Evolutionary conservation across 768 basidiomycete species (phyloP).

Genomic region (Pleurotus citrinopileatus): DNA sequence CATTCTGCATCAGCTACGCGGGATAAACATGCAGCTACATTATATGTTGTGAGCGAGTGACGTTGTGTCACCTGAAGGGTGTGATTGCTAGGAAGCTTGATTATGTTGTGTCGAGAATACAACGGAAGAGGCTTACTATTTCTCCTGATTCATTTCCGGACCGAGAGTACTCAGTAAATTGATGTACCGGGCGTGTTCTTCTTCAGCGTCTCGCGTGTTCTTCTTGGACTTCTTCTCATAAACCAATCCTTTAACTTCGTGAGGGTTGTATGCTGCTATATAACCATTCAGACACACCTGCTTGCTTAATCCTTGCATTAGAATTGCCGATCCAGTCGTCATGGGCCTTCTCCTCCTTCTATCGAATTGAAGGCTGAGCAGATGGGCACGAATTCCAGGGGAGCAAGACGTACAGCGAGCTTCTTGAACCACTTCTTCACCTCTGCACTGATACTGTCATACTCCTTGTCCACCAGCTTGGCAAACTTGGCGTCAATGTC

Average conservation of each 20-base stretch:
- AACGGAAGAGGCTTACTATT: conserved; percentile 55
- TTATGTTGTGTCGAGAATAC: background rate
- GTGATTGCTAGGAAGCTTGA: conserved; percentile 52
- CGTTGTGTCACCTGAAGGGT: conserved; percentile 57
- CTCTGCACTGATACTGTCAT: conserved; percentile 57
- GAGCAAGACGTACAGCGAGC: conserved; percentile 52
- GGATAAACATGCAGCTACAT: conserved; percentile 61
- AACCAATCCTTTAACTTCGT: conserved; percentile 45
- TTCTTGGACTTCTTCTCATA: conserved; percentile 85
- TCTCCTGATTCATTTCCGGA: conserved; percentile 77
- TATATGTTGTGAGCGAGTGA: conserved; percentile 55
- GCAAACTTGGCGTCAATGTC: conserved; percentile 76
- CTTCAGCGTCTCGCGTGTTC: conserved; percentile 58
- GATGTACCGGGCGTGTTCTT: conserved; percentile 79
- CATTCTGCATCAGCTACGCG: conserved; percentile 81
- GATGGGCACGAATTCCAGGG: background rate
- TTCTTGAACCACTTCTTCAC: conserved; percentile 89
- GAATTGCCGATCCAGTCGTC: conserved; percentile 67
- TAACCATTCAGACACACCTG: conserved; percentile 38
- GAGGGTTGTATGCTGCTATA: background rate
- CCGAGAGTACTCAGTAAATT: conserved; percentile 68
- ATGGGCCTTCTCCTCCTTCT: conserved; percentile 82
- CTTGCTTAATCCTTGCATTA: conserved; percentile 75
- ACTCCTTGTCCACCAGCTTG: conserved; percentile 74
- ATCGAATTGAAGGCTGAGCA: conserved; percentile 6